These are phyloP conservation scores for Suillus spraguei DNA, from an alignment of 768 basidiomycete genomes.

Conservation along the genomic window DNA sequence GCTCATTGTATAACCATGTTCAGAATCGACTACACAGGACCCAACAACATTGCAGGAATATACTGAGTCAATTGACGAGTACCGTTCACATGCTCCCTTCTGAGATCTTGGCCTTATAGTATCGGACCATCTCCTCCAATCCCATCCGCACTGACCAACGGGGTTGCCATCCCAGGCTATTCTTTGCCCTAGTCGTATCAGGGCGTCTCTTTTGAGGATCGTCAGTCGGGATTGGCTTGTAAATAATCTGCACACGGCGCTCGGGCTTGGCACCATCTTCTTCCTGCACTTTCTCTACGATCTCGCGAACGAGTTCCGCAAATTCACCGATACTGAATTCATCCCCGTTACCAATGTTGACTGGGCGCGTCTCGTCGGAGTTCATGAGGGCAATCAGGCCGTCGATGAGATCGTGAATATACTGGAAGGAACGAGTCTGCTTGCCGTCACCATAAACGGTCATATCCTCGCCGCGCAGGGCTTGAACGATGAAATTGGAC, in stretches of 20 bases:
- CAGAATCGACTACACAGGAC: neutral
- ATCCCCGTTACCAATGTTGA: conserved; percentile 95
- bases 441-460: conserved; percentile 94
- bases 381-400: conserved; percentile 96
- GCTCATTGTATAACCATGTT: conserved; percentile 1
- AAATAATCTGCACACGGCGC: conserved; percentile 65
- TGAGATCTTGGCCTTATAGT: conserved; percentile 88
- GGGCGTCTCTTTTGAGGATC: conserved; percentile 95
- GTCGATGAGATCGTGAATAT: conserved; percentile 96
- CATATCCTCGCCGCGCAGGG: conserved; percentile 94
- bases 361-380: conserved; percentile 88
- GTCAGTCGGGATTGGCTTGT: conserved; percentile 84
- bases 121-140: conserved; percentile 91
- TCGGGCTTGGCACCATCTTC: conserved; percentile 65
- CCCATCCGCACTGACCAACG: conserved; percentile 93
- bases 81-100: conserved; percentile 70
- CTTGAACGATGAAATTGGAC: conserved; percentile 98
- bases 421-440: conserved; percentile 97
- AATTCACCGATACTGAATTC: conserved; percentile 97
- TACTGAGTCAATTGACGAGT: neutral
- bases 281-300: conserved; percentile 90
- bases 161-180: conserved; percentile 86
- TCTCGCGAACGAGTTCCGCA: conserved; percentile 87
- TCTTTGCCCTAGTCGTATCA: conserved; percentile 89
- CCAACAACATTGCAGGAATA: neutral